Evolutionary conservation across 257 asterid genomes (phyloP).

Genomic region (Schizonepeta tenuifolia): DNA sequence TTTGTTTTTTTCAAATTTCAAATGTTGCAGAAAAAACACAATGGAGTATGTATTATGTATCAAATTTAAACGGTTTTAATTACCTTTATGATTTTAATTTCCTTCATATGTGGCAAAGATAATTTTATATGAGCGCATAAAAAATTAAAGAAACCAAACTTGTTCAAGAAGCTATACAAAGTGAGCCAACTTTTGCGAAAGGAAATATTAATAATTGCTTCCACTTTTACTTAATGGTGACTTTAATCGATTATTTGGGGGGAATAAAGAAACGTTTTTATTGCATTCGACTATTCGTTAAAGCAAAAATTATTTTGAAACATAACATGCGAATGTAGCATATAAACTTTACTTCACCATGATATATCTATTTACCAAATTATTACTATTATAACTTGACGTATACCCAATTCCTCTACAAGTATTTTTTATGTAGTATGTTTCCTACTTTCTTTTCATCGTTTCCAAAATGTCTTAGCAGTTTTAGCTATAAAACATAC

Average conservation of each 20-base stretch:
- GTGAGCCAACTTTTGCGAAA: conserved; percentile 30
- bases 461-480: background rate
- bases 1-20: too few relatives aligned
- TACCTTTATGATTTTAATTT: too few relatives aligned
- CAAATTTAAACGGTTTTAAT: too few relatives aligned
- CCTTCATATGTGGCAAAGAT: too few relatives aligned
- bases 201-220: conserved; percentile 26
- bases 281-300: too few relatives aligned
- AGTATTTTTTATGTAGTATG: background rate
- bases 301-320: too few relatives aligned
- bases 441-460: background rate
- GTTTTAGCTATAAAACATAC: background rate
- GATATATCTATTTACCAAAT: background rate
- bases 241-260: background rate
- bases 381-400: background rate
- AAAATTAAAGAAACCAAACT: background rate
- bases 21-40: too few relatives aligned
- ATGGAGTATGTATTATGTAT: too few relatives aligned
- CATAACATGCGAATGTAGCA: background rate
- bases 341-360: background rate
- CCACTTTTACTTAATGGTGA: conserved; percentile 29
- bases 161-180: conserved; percentile 29
- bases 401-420: background rate
- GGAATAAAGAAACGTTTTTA: background rate
- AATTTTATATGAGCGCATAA: too few relatives aligned